Conservation (phyloP, 2,329 filamentous ascomycete genomes). For the Botrytis elliptica region DNA sequence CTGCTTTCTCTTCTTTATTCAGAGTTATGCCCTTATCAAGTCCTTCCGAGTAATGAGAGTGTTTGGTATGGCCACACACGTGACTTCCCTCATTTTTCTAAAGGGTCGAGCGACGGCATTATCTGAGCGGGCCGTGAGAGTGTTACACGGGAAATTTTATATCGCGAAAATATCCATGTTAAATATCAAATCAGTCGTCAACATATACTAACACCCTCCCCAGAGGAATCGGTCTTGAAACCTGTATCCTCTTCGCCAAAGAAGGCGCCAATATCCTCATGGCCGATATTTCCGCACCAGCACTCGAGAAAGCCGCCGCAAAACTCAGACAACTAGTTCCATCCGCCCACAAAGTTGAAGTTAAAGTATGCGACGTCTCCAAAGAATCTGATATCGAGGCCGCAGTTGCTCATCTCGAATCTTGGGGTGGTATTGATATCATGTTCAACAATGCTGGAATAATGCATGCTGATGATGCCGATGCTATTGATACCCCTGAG, state of each 20-base stretch:
- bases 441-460: constrained; percentile 82
- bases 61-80: background rate
- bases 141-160: background rate
- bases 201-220: background rate
- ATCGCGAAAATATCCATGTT: background rate
- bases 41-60: background rate
- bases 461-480: constrained; percentile 66
- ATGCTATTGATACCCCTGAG: constrained; percentile 67
- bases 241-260: constrained; percentile 67
- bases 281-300: constrained; percentile 65
- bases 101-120: background rate
- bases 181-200: background rate
- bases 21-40: background rate
- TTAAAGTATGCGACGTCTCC: constrained; percentile 60
- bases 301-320: constrained; percentile 59
- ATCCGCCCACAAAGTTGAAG: constrained; percentile 50
- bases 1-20: no score
- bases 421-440: constrained; percentile 70
- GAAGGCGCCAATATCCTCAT: constrained; percentile 71
- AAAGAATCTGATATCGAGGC: constrained; percentile 64
- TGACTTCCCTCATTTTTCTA: background rate
- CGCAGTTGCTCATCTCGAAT: constrained; percentile 60
- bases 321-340: constrained; percentile 61
- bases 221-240: constrained; percentile 74
- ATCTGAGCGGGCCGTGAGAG: background rate